A percentile compares a stretch with the other conserved stretches of the same genome.
These are phyloP conservation scores for Calonectria henricotiae DNA, from an alignment of 2,329 filamentous ascomycete species.

Conservation along the genomic window DNA sequence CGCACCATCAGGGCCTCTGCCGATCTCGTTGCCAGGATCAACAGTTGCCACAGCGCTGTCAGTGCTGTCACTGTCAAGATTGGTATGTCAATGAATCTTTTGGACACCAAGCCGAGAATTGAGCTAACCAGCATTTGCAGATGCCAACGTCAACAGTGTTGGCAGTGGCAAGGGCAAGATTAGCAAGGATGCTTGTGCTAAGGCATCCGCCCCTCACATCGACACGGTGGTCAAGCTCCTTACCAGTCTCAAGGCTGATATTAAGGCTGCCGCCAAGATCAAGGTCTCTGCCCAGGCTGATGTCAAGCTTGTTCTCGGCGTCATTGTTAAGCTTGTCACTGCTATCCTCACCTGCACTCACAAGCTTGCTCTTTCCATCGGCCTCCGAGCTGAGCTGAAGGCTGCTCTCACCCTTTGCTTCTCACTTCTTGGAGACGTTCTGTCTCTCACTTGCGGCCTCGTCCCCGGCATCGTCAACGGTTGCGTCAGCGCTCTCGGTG, in stretches of 20 bases:
- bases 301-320: conserved; percentile 4
- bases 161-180: background rate
- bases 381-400: conserved; percentile 5
- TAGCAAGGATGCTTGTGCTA: background rate
- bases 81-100: background rate
- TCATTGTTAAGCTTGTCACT: conserved; percentile 15
- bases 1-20: conserved; percentile 1
- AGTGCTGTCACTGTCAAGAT: background rate
- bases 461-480: conserved; percentile 2
- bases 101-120: background rate
- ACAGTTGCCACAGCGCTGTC: background rate
- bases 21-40: conserved; percentile 6
- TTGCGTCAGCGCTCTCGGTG: background rate
- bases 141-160: background rate
- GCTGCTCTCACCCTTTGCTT: background rate
- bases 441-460: conserved; percentile 6
- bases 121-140: background rate
- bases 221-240: background rate
- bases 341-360: conserved; percentile 3
- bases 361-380: background rate
- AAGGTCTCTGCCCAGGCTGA: background rate
- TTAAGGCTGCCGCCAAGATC: background rate
- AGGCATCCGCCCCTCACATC: background rate
- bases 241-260: background rate
- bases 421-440: conserved; percentile 5